Base-by-base conservation (phyloP, 2,329 filamentous ascomycete species). In the Fusarium sp. region DNA sequence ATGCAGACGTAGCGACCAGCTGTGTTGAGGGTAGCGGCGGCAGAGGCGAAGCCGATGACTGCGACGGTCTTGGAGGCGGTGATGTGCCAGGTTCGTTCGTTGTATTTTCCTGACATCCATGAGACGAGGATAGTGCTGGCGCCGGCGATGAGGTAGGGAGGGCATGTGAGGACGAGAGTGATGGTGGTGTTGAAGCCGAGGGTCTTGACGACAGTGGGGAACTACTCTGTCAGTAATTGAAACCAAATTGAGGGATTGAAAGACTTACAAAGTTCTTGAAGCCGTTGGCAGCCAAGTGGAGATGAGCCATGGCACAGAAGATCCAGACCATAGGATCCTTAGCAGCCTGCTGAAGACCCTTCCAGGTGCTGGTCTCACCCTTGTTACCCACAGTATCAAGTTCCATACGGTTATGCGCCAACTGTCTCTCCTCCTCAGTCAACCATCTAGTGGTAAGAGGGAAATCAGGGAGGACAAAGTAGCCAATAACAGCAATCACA, bases 21-120 rank as follows among this genome's bases (percentile, higher is more conserved):
- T 1, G 64, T 73, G 46, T 74, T 73, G 23, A 73, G 43, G 43
- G 68, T 83, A 56, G 64, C 79, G 32, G 62, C 81, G 46, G 64
- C 78, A 30, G 60, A 68, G 3, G 49, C 70, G 25, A 78, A 78
- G 2, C 76, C 76, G 4, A 73, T 32, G 5, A 86, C 80, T 1
- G 84, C 85, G 7, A 84, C 73, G 4, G 79, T 44, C 62, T 86
- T 86, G 12, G 82, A 82, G 11, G 80, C 75, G 2, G 84, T 85
- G 50, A 86, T 85, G 61, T 87, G 86, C 84, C 83, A 86, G 0
- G 84, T 86, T 23, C 85, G 81, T 67, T 87, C 85, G 61, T 87
- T 84, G 73, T 83, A 82, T 6, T 80, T 81, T 1, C 85, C 87
- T 0, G 85, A 86, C 15, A 80, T 85, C 79, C 75, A 81, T 1